Percentiles rank a stretch among this genome's conserved stretches.
Conservation (phyloP, 2,329 filamentous ascomycete genomes). For the Aspergillus fijiensis region DNA sequence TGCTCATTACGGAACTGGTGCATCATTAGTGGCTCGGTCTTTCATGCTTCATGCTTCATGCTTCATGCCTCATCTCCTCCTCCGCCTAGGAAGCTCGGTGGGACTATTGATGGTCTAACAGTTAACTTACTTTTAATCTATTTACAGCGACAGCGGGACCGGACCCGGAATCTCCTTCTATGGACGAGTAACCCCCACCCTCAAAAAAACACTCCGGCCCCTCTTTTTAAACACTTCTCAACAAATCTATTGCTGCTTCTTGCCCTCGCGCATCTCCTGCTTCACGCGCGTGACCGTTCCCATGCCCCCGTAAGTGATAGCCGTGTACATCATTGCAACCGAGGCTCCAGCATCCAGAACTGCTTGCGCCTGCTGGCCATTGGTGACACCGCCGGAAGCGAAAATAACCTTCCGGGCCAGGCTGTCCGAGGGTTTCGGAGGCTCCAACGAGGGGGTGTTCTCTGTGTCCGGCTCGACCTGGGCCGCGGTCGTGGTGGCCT, state of each 20-base stretch:
- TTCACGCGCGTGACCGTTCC: conserved; percentile 59
- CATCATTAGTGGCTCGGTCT: not conserved
- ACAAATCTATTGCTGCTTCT: conserved; percentile 20
- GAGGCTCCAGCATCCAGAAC: conserved; percentile 86
- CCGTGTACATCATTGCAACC: conserved; percentile 89
- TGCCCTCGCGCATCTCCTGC: conserved; percentile 46
- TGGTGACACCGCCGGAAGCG: conserved; percentile 89
- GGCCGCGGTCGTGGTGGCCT: conserved; percentile 15
- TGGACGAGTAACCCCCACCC: not conserved
- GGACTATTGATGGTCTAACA: not conserved
- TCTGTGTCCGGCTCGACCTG: conserved; percentile 24
- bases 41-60: not conserved
- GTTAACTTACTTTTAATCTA: not conserved
- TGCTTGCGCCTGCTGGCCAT: conserved; percentile 76
- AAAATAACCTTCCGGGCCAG: conserved; percentile 74
- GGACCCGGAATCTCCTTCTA: not conserved
- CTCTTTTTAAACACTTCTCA: not conserved
- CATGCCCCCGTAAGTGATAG: conserved; percentile 62
- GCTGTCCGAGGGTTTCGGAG: conserved; percentile 16
- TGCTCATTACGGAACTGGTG: not conserved
- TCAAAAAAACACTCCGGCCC: not conserved
- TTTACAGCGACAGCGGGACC: not conserved
- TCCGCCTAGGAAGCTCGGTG: not conserved
- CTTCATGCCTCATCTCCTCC: not conserved
- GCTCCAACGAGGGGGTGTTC: conserved; percentile 19